Evolutionary conservation across 1,284 basidiomycete genomes (phyloP).

Genomic region (Microbotryomycetes sp.): DNA sequence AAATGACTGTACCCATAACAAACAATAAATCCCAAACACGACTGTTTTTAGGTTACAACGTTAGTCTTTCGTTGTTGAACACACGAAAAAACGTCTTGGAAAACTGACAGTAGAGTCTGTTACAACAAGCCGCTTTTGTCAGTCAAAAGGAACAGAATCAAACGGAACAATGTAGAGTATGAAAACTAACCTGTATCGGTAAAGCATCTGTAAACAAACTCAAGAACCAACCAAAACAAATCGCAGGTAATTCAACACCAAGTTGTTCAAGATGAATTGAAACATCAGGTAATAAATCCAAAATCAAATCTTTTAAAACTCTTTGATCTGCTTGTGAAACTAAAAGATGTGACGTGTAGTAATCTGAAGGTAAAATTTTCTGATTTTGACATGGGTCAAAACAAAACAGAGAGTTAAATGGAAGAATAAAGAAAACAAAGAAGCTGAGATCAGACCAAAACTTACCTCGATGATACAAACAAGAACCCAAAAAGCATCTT

Average conservation of each 20-base stretch:
- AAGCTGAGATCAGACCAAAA: slow-evolving; percentile 58
- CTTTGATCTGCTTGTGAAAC: slow-evolving; percentile 90
- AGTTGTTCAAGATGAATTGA: slow-evolving; percentile 67
- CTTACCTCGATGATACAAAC: slow-evolving; percentile 80
- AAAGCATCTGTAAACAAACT: slow-evolving; percentile 93
- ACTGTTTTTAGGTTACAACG: slow-evolving; percentile 1
- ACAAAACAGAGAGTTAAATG: slow-evolving; percentile 40
- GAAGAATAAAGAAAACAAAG: slow-evolving; percentile 73
- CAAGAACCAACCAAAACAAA: slow-evolving; percentile 97
- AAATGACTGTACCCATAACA: slow-evolving; percentile 80
- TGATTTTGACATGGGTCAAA: slow-evolving; percentile 10
- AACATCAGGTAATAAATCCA: slow-evolving; percentile 61
- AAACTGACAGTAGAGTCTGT: slow-evolving; percentile 61
- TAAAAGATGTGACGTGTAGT: slow-evolving; percentile 44
- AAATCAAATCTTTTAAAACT: slow-evolving; percentile 80
- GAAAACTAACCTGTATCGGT: slow-evolving; percentile 71
- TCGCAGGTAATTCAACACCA: slow-evolving; percentile 82
- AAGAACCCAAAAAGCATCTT: slow-evolving; percentile 96
- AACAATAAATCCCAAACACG: slow-evolving; percentile 70
- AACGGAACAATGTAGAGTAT: neutral
- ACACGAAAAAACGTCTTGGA: too few relatives aligned
- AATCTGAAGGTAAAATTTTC: slow-evolving; percentile 45
- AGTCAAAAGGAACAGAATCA: neutral
- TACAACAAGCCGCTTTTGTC: slow-evolving; percentile 7
- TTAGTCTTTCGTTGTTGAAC: neutral